Conservation (phyloP, 2,329 filamentous ascomycete genomes). For the Hyphodiscus sp. region DNA sequence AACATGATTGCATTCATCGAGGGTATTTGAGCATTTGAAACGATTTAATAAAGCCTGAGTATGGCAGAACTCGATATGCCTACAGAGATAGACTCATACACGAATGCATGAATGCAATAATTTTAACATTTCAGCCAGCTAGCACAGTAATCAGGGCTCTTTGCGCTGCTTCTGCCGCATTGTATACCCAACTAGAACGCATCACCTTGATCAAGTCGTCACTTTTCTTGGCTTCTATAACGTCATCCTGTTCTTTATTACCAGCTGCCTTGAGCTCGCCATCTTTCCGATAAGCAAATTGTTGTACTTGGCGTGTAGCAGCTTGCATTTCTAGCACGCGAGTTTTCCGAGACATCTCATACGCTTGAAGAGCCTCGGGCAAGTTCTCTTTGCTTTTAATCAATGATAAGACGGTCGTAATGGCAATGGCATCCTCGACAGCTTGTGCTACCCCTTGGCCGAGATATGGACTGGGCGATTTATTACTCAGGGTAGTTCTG, state of each 20-base stretch:
- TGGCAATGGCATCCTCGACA: constrained; percentile 54
- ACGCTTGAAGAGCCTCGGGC: constrained; percentile 41
- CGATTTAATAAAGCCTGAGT: no score
- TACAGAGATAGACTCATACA: no score
- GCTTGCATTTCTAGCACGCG: constrained; percentile 30
- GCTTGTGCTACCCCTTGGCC: constrained; percentile 59
- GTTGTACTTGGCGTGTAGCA: background rate
- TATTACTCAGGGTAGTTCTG: background rate
- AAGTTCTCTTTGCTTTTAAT: constrained; percentile 41
- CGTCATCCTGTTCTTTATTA: background rate
- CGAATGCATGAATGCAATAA: no score
- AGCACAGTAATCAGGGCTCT: background rate
- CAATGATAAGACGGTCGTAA: constrained; percentile 43
- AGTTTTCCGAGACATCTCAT: constrained; percentile 50
- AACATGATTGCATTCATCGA: no score
- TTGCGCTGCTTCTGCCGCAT: constrained; percentile 2
- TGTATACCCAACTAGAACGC: constrained; percentile 4
- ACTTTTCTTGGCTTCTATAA: background rate
- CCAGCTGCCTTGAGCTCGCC: background rate
- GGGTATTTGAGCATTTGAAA: no score
- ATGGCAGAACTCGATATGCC: no score
- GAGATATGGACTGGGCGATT: constrained; percentile 41
- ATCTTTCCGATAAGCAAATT: constrained; percentile 1
- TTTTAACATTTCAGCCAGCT: no score
- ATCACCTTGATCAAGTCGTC: constrained; percentile 3